These are phyloP conservation scores for Sclerotinia nivalis DNA, from an alignment of 2,329 filamentous ascomycete genomes.

Conservation along the genomic window DNA sequence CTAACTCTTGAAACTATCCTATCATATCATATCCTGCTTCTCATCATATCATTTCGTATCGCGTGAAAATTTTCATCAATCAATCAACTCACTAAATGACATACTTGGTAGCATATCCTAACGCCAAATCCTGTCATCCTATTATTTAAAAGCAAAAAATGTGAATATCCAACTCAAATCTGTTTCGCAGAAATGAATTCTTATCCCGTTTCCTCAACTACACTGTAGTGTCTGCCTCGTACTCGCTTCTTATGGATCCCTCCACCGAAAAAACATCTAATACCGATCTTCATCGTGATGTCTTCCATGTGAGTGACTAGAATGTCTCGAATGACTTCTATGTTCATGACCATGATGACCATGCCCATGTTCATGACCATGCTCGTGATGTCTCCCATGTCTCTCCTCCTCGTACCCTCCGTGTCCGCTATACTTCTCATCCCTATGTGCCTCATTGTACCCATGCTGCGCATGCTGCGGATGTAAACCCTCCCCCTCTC, in stretches of 20 bases:
- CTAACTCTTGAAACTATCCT: neutral
- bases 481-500: neutral
- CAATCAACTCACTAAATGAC: neutral
- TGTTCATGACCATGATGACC: neutral
- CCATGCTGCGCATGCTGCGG: neutral
- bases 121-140: neutral
- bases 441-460: neutral
- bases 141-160: neutral
- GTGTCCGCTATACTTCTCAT: constrained; percentile 16
- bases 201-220: neutral
- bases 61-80: neutral
- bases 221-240: neutral
- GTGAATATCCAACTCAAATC: neutral
- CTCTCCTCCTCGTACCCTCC: constrained; percentile 15
- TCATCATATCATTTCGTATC: neutral
- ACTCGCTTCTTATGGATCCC: neutral
- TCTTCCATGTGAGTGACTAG: constrained; percentile 8
- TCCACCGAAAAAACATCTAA: neutral
- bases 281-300: constrained; percentile 13
- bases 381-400: constrained; percentile 6
- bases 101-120: neutral
- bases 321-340: constrained; percentile 13
- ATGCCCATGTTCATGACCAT: constrained; percentile 11
- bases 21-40: neutral
- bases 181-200: neutral